Evolutionary conservation across 306 rosid species (phyloP).

Genomic region (Begonia peltatifolia): DNA sequence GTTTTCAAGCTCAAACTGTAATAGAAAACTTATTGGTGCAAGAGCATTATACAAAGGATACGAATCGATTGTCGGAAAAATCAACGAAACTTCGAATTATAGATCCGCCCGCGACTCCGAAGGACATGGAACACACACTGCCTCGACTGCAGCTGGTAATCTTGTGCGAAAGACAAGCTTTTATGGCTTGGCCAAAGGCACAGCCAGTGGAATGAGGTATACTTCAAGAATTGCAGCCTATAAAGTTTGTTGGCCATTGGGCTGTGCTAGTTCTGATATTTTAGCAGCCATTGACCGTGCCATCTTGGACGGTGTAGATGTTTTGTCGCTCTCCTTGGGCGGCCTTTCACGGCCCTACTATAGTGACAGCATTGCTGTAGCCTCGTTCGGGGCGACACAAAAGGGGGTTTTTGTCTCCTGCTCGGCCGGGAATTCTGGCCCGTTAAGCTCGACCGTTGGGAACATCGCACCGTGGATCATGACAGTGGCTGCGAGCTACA

Average conservation of each 20-base stretch:
- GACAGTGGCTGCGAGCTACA: constrained; percentile 77
- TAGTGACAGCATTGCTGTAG: constrained; percentile 41
- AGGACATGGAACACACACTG: constrained; percentile 81
- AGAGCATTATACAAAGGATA: constrained; percentile 44
- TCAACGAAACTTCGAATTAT: constrained; percentile 31
- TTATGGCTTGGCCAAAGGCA: constrained; percentile 34
- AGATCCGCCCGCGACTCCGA: constrained; percentile 43
- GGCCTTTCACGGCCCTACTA: constrained; percentile 28
- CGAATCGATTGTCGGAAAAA: constrained; percentile 28
- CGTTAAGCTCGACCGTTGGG: constrained; percentile 27
- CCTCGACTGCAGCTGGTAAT: constrained; percentile 55
- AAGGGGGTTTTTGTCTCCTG: constrained; percentile 49
- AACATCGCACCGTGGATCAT: constrained; percentile 67
- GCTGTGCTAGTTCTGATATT: constrained; percentile 53
- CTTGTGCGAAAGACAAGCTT: constrained; percentile 26
- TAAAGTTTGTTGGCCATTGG: constrained; percentile 57
- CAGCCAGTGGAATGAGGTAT: constrained; percentile 48
- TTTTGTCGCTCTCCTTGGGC: constrained; percentile 64
- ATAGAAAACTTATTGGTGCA: constrained; percentile 60
- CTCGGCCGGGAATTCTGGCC: constrained; percentile 78
- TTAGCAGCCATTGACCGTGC: constrained; percentile 57
- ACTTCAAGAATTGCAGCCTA: constrained; percentile 61
- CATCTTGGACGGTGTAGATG: constrained; percentile 54
- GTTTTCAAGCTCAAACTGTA: constrained; percentile 40
- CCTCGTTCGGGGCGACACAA: constrained; percentile 45